A percentile compares a stretch with the other conserved stretches of the same genome.
These are phyloP conservation scores for Biancaea sappan DNA, from an alignment of 306 rosid genomes.

Conservation along the genomic window DNA sequence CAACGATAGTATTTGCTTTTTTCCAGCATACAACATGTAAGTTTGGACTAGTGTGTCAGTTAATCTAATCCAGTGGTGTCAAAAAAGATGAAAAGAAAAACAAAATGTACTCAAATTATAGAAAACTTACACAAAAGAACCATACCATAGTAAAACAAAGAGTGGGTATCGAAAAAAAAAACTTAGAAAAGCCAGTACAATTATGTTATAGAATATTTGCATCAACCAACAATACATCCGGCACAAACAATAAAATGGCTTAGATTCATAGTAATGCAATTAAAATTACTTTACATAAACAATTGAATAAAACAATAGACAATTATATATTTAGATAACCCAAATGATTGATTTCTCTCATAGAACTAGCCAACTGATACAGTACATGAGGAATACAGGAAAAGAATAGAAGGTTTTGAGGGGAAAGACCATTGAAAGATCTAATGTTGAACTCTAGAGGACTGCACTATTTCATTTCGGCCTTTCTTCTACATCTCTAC, in stretches of 20 bases:
- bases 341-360: background rate
- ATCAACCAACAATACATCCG: background rate
- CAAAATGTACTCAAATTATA: background rate
- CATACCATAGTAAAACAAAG: background rate
- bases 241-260: background rate
- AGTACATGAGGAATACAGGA: conserved; percentile 60
- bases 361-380: no score
- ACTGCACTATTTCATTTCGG: no score
- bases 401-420: conserved; percentile 44
- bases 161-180: background rate
- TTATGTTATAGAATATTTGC: background rate
- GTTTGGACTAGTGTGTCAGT: background rate
- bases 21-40: background rate
- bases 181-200: background rate
- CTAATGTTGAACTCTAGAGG: no score
- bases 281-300: background rate
- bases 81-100: background rate
- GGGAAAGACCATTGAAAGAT: conserved; percentile 68
- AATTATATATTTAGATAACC: no score
- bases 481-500: no score
- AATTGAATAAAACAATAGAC: no score
- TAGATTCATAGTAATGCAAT: background rate
- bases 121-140: background rate
- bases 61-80: background rate
- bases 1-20: background rate